These are phyloP conservation scores for Cryptococcus jaspeensis DNA, from an alignment of 1,284 basidiomycete genomes.

Conservation along the genomic window DNA sequence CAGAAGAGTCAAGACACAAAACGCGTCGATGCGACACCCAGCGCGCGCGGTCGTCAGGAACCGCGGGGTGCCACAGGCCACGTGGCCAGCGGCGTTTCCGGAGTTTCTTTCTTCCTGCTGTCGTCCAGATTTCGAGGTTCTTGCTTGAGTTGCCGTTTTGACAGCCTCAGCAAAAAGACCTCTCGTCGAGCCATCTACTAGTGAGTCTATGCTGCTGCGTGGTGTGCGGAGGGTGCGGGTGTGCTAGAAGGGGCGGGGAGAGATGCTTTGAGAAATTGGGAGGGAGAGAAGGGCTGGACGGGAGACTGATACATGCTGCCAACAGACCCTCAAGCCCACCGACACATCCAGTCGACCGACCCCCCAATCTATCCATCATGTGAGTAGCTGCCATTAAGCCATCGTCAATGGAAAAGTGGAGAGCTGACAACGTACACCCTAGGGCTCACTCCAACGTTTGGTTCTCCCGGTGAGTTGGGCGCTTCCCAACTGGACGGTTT, in stretches of 20 bases:
- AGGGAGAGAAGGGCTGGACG: not conserved
- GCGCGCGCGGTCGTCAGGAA: too few relatives aligned
- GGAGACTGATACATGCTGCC: not conserved
- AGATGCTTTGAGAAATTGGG: too few relatives aligned
- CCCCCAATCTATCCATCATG: constrained; percentile 13
- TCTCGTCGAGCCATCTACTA: not conserved
- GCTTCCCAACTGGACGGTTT: not conserved
- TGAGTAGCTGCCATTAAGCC: constrained; percentile 2
- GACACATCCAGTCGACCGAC: not conserved
- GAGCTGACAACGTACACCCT: constrained; percentile 1
- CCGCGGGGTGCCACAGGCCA: too few relatives aligned
- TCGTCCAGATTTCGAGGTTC: too few relatives aligned
- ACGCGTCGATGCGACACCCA: too few relatives aligned
- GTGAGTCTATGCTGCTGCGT: not conserved
- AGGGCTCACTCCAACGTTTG: constrained; percentile 55
- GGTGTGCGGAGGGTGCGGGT: too few relatives aligned
- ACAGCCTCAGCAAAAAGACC: not conserved
- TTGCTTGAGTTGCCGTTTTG: too few relatives aligned
- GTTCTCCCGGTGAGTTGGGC: constrained; percentile 50
- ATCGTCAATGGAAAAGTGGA: not conserved
- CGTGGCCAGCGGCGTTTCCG: too few relatives aligned
- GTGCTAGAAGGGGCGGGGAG: too few relatives aligned
- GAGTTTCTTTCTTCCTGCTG: too few relatives aligned
- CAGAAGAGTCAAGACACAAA: too few relatives aligned
- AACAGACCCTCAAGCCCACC: not conserved